These are phyloP conservation scores for Globisporangium viniferum DNA, from an alignment of 352 stramenopile species.

Conservation along the genomic window DNA sequence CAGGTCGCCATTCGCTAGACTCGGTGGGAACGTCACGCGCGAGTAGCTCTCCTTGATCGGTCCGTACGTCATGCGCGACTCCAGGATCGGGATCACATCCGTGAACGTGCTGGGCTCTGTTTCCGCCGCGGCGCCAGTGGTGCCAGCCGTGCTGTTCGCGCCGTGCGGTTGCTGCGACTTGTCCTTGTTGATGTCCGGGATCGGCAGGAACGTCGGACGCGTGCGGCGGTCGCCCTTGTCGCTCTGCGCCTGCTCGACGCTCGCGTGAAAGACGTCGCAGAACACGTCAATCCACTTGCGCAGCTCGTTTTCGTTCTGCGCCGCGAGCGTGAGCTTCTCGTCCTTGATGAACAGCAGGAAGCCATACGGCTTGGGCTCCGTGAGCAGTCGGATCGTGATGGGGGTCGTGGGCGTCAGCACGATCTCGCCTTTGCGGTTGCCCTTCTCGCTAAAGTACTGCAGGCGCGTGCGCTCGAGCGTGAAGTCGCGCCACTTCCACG, in stretches of 20 bases:
- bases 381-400: constrained; percentile 70
- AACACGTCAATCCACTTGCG: constrained; percentile 82
- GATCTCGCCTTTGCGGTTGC: constrained; percentile 73
- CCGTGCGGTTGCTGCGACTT: constrained; percentile 14
- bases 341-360: constrained; percentile 80
- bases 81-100: constrained; percentile 55
- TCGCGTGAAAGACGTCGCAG: constrained; percentile 72
- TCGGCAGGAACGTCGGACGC: constrained; percentile 64
- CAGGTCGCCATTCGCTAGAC: constrained; percentile 68
- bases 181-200: constrained; percentile 45
- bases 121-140: constrained; percentile 25
- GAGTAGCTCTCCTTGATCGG: constrained; percentile 76
- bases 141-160: constrained; percentile 6
- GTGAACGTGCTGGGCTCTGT: constrained; percentile 26
- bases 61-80: constrained; percentile 62
- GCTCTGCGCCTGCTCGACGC: constrained; percentile 52
- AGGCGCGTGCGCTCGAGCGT: constrained; percentile 63
- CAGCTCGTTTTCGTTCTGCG: constrained; percentile 61
- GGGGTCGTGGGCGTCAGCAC: constrained; percentile 51
- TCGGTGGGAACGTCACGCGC: constrained; percentile 73
- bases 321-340: constrained; percentile 75
- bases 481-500: constrained; percentile 85
- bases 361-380: constrained; percentile 65
- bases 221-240: constrained; percentile 60
- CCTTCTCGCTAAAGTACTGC: constrained; percentile 79